Evolutionary conservation across 2,329 filamentous ascomycete genomes (phyloP), one percentile per base, ranked within the genome.

Genomic region (Colletotrichum tabaci): DNA sequence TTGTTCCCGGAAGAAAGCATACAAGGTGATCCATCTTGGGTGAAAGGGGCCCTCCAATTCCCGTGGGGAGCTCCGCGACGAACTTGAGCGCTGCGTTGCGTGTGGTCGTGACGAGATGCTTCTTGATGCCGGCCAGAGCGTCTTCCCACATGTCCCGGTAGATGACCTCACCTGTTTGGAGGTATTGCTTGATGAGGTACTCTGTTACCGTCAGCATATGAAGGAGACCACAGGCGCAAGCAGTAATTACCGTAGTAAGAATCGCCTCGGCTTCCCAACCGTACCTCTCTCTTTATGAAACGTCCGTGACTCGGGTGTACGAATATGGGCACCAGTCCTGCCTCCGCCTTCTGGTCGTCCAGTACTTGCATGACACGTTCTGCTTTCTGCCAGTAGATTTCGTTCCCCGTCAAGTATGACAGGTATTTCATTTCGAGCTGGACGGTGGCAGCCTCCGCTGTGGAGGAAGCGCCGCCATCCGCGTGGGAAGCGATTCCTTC

Each of bases 11-110:
- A 89, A 98, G 92, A 86, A 98, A 99, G 84, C 96, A 98, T 44
- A 97, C 95, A 5, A 98, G 87, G 78, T 99, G 96, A 79, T 98
- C 96, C 95, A 99, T 98, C 83, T 98, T 98, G 30, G 95, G 92
- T 16, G 89, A 91, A 21, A 98, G 81, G 0, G 84, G 76, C 4
- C 87, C 86, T 38, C 87, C 79, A 7, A 99, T 83, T 6, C 96
- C 96, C 55, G 86, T 85, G 0, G 94, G 95, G 13, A 94, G 90
- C 83, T 99, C 96, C 42, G 91, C 96, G 18, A 98, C 89, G 65
- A 98, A 91, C 21, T 95, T 97, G 74, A 97, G 91, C 62, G 92
- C 90, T 0, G 91, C 91, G 4, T 91, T 89, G 71, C 91, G 88
- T 1, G 94, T 95, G 82, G 98, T 98, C 0, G 95, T 95, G 74